A percentile compares a stretch with the other conserved stretches of the same genome.
These are phyloP conservation scores for Glycine latifolia DNA, from an alignment of 306 rosid genomes.

Conservation along the genomic window DNA sequence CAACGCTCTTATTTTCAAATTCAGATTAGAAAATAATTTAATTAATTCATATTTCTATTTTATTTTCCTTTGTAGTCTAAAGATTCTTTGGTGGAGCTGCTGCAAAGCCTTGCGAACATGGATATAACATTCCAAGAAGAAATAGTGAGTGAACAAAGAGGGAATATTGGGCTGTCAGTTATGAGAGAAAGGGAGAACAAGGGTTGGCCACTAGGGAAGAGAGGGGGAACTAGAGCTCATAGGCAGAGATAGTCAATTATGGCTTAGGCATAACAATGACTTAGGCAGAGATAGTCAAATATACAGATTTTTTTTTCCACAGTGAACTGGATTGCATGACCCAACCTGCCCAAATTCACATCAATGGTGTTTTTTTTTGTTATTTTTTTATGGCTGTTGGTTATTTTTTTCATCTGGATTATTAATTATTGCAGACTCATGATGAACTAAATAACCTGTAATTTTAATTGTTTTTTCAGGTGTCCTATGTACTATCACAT, in stretches of 20 bases:
- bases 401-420: constrained; percentile 22
- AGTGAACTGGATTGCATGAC: background rate
- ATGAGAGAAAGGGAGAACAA: background rate
- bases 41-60: too few species aligned
- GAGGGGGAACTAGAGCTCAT: background rate
- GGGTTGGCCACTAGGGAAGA: background rate
- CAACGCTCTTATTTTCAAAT: too few species aligned
- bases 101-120: too few species aligned
- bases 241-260: background rate
- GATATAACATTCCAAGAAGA: background rate
- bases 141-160: background rate
- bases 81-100: too few species aligned
- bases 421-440: background rate
- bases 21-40: too few species aligned
- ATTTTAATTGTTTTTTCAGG: constrained; percentile 55
- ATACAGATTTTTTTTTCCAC: background rate
- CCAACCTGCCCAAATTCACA: background rate
- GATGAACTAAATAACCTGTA: constrained; percentile 23
- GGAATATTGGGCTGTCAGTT: background rate
- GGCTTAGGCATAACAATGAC: background rate
- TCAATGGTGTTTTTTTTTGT: background rate
- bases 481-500: constrained; percentile 87
- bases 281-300: too few species aligned
- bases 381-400: constrained; percentile 5
- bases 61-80: too few species aligned